phyloP scores from a whole-genome alignment of 768 basidiomycete genomes.

The Crepidotus variabilis region DNA sequence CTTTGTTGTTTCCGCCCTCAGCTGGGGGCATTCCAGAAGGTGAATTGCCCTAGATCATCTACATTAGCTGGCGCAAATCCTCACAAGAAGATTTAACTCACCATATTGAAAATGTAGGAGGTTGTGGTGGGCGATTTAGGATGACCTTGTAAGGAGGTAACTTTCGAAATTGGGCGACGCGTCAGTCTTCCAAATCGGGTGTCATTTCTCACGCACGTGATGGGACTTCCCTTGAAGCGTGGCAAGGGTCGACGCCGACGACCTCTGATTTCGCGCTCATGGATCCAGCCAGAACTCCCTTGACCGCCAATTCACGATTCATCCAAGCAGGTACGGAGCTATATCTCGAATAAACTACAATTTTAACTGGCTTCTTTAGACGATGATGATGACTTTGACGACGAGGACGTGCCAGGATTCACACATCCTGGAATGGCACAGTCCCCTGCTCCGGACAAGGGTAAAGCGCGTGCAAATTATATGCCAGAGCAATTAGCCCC shows the following conservation, averaged over 20 bases:
- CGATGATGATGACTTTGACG: slow-evolving; percentile 81
- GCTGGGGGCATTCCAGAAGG: slow-evolving; percentile 57
- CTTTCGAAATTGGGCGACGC: slow-evolving; percentile 28
- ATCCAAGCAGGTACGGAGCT: slow-evolving; percentile 68
- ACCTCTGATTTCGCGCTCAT: slow-evolving; percentile 19
- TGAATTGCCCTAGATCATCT: slow-evolving; percentile 59
- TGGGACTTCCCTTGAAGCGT: neutral
- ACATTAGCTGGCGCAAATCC: neutral
- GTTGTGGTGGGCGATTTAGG: slow-evolving; percentile 5
- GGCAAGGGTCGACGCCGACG: neutral
- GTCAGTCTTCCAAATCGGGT: slow-evolving; percentile 23
- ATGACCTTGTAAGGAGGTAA: slow-evolving; percentile 10
- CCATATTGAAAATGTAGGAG: neutral
- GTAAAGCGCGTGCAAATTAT: slow-evolving; percentile 59
- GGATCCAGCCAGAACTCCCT: slow-evolving; percentile 45
- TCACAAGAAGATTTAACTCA: too few species aligned
- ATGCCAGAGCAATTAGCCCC: slow-evolving; percentile 50
- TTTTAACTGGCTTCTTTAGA: slow-evolving; percentile 9
- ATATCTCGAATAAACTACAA: neutral
- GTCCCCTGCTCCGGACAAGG: slow-evolving; percentile 55
- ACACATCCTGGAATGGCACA: slow-evolving; percentile 53
- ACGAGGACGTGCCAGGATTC: slow-evolving; percentile 79
- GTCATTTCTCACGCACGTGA: slow-evolving; percentile 3
- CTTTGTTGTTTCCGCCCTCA: slow-evolving; percentile 33
- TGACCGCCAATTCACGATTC: slow-evolving; percentile 67